phyloP scores from a whole-genome alignment of 768 basidiomycete species.

The Phanerochaete sordida region DNA sequence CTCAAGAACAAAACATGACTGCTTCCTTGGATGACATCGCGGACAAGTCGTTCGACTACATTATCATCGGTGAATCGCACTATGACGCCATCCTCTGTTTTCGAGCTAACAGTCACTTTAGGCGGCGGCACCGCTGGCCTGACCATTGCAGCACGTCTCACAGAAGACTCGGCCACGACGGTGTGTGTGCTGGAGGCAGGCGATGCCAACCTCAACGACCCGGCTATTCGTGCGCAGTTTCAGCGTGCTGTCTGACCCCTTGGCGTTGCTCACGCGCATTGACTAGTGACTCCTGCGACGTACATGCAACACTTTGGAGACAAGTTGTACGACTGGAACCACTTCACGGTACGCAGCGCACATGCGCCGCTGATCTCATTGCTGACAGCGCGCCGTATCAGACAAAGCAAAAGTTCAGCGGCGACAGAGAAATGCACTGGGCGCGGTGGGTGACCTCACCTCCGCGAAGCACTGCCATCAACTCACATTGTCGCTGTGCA shows the following conservation, averaged over 20 bases:
- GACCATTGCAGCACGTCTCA: conserved; percentile 35
- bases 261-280: background rate
- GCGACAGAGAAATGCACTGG: background rate
- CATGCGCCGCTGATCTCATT: background rate
- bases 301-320: conserved; percentile 20
- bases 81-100: background rate
- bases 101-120: background rate
- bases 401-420: conserved; percentile 1
- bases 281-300: conserved; percentile 16
- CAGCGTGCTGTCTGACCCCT: background rate
- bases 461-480: background rate
- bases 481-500: background rate
- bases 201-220: conserved; percentile 8
- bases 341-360: conserved; percentile 14
- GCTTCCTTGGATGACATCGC: background rate
- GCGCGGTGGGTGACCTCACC: background rate
- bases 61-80: conserved; percentile 5
- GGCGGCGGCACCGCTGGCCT: conserved; percentile 15
- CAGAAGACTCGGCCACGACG: conserved; percentile 19
- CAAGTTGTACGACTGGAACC: conserved; percentile 15
- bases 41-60: conserved; percentile 5
- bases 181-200: conserved; percentile 22
- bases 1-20: background rate
- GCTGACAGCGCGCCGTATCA: background rate
- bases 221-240: background rate